These are phyloP conservation scores for Vigna hirtella DNA, from an alignment of 306 rosid genomes.

Conservation along the genomic window DNA sequence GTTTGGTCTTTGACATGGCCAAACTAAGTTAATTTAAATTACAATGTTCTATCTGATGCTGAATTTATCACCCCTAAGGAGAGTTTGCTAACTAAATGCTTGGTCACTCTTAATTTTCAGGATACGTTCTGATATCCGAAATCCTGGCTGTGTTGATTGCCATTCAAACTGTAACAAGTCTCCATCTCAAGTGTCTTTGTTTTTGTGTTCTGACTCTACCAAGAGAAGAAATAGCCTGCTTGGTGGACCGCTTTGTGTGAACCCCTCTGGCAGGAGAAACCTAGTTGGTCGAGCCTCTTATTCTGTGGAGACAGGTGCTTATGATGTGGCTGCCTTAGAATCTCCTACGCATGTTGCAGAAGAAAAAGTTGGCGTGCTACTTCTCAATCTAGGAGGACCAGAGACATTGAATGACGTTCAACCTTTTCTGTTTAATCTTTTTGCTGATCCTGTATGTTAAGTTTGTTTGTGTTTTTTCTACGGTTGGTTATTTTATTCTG, in stretches of 20 bases:
- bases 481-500: background rate
- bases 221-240: slow-evolving; percentile 45
- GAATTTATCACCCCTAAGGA: background rate
- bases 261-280: slow-evolving; percentile 50
- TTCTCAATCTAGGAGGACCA: slow-evolving; percentile 96
- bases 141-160: slow-evolving; percentile 42
- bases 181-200: slow-evolving; percentile 50
- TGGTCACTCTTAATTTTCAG: slow-evolving; percentile 47
- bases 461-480: background rate
- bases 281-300: slow-evolving; percentile 47
- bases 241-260: slow-evolving; percentile 34
- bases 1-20: background rate
- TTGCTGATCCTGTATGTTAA: slow-evolving; percentile 89
- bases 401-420: slow-evolving; percentile 95
- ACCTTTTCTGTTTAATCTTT: slow-evolving; percentile 92
- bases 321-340: slow-evolving; percentile 55
- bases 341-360: slow-evolving; percentile 55
- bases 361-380: slow-evolving; percentile 95
- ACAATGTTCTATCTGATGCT: background rate
- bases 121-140: slow-evolving; percentile 51
- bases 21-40: no score
- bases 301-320: slow-evolving; percentile 58
- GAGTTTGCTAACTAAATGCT: slow-evolving; percentile 17
- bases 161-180: slow-evolving; percentile 47
- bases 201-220: slow-evolving; percentile 43